Base-by-base conservation (phyloP, 331 rosid genomes). In the Telfairia occidentalis region DNA sequence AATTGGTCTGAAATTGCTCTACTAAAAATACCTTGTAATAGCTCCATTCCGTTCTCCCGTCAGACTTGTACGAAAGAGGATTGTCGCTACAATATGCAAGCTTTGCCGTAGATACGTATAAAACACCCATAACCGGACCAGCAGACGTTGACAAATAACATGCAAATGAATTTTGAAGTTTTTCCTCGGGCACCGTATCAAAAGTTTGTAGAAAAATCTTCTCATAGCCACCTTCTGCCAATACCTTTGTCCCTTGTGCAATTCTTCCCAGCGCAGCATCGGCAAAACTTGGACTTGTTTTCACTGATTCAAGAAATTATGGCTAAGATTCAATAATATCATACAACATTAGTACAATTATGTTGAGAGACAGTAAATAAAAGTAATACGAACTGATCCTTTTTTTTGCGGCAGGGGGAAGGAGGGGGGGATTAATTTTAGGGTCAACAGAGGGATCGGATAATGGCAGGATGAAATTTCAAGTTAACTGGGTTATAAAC, bases 231-330 rank as follows among this genome's bases (percentile, higher is more conserved):
- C 98, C 97, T 88, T 95, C 98, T 3, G 92, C 97, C 28, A 95
- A 79, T 67, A 95, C 90, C 86, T 95, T 95, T 24, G 97, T 92
- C 82, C 96, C 96, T 63, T 92, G 97, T 13, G 98, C 97, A 76
- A 95, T 95, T 85, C 98, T 91, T 82, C 97, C 98, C 87, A 91
- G 48, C 1, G 96, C 96, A 80, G 97, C 98, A 70, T 94, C 98
- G 55, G 92, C 23, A 77, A 94, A 81, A 78, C 97, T 94, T 5
- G 98, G 98, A 77, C 92, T 83, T 42, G 98, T 94, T 84, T 83
- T 91, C 86, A 93, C 97, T 94, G 80, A 69, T 63, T 74, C 21
- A 64, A 32, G 58, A 53, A 43, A 61, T 15, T 40, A 26, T n/a
- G 71, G 8, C 8, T 23, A 11, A 76, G 35, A 58, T 55, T 69